phyloP scores from a whole-genome alignment of 495 filamentous ascomycete species.

The Geopyxis carbonaria region DNA sequence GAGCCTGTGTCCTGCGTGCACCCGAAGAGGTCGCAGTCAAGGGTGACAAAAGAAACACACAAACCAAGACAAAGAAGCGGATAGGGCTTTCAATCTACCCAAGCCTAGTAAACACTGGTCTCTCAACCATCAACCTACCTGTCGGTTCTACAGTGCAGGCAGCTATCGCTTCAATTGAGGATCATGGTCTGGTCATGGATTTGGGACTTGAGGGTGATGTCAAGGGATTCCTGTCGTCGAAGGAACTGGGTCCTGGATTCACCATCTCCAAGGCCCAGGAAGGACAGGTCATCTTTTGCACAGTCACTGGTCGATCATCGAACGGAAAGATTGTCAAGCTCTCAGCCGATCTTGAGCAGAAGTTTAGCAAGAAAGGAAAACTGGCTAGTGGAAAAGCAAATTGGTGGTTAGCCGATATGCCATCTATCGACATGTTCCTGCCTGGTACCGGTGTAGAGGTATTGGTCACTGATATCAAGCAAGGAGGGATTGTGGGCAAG shows the following conservation, averaged over 20 bases:
- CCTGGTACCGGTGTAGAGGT: conserved; percentile 81
- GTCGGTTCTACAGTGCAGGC: conserved; percentile 64
- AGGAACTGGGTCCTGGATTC: conserved; percentile 48
- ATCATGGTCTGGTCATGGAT: conserved; percentile 90
- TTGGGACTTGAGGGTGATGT: conserved; percentile 53
- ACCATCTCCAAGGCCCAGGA: conserved; percentile 49
- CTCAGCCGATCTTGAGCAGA: conserved; percentile 48
- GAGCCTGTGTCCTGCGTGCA: conserved; percentile 67
- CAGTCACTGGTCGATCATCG: conserved; percentile 55
- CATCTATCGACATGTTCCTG: conserved; percentile 74
- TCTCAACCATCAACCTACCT: conserved; percentile 52
- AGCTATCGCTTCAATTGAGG: conserved; percentile 74
- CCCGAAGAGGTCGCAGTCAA: conserved; percentile 29
- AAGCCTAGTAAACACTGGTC: conserved; percentile 51
- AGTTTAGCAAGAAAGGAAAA: conserved; percentile 42
- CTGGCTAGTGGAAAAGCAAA: conserved; percentile 38
- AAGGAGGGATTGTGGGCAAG: conserved; percentile 47
- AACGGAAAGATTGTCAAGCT: conserved; percentile 76
- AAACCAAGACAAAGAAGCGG: conserved; percentile 50
- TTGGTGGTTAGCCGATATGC: conserved; percentile 52
- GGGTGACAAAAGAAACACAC: conserved; percentile 6
- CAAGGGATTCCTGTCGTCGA: conserved; percentile 76
- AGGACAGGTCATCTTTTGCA: conserved; percentile 68
- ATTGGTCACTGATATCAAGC: conserved; percentile 53
- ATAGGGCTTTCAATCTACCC: conserved; percentile 77